Base-by-base conservation (phyloP, 2,329 filamentous ascomycete genomes). In the Plenodomus lindquistii region DNA sequence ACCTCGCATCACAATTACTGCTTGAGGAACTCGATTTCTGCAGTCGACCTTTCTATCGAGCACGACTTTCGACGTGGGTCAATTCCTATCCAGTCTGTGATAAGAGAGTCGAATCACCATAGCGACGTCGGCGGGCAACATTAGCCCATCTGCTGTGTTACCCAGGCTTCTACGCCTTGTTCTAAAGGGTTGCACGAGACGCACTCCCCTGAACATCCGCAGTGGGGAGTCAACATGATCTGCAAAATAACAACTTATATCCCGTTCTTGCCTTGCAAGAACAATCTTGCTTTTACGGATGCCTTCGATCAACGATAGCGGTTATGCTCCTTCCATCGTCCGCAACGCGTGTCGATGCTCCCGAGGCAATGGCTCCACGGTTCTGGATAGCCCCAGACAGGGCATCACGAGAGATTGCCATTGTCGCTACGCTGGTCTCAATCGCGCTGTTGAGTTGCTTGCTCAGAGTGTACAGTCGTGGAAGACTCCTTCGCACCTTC, bases 401-500 rank as follows among this genome's bases (percentile, higher is more conserved):
- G 42, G 64, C 60, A 1, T 53, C 57, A 34, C 53, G 59, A 11
- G 72, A 77, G 21, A 63, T 79, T 50, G 72, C 66, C 22, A 74
- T 75, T 44, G 73, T 73, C 36, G 60, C 72, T 31, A 63, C 71
- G 27, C 66, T 78, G 48, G 72, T 72, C 19, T 66, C 65, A 9
- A 51, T 75, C 46, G 75, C 77, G 15, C 65, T 73, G 4, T 60
- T 78, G 35, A 66, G 65, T 16, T 76, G 77, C 20, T 45, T 67
- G 19, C 63, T 74, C 44, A 73, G 77, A 48, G 52, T 74, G 13
- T 79, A 75, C 46, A 79, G 79, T 37, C 74, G 78, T 55, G 64
- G 48, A 37, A 66, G 66, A 42, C 72, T 81, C 60, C 73, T 81
- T 42, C 76, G 72, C 21, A 77, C 73, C 42, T 69, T 77, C 40